phyloP scores from a whole-genome alignment of 305 asterid species.

The Andrographis paniculata region DNA sequence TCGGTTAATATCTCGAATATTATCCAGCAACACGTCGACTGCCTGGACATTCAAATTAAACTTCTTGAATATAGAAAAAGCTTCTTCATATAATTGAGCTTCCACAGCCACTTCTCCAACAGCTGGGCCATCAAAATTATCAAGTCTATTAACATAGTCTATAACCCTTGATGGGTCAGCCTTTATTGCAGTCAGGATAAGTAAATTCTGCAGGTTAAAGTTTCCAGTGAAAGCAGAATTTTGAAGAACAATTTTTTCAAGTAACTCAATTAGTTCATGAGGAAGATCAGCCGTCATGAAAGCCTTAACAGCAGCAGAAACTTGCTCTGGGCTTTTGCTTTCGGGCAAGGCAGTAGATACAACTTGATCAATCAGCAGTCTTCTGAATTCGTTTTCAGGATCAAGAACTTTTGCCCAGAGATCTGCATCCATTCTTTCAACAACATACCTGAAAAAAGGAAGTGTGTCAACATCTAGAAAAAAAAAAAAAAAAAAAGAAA shows the following conservation, averaged over 20 bases:
- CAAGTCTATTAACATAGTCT: constrained; percentile 95
- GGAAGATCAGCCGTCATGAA: constrained; percentile 99
- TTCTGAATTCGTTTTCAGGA: constrained; percentile 95
- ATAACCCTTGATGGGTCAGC: constrained; percentile 98
- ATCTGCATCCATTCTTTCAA: constrained; percentile 97
- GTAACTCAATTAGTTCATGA: constrained; percentile 94
- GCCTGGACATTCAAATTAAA: constrained; percentile 99
- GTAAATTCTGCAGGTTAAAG: constrained; percentile 91
- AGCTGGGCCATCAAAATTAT: constrained; percentile 98
- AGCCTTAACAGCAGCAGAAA: constrained; percentile 99
- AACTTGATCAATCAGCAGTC: constrained; percentile 98
- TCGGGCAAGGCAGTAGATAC: constrained; percentile 99
- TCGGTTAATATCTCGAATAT: constrained; percentile 83
- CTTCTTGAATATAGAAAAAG: constrained; percentile 90
- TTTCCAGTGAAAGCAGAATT: constrained; percentile 98
- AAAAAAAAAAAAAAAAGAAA: constrained; percentile 2
- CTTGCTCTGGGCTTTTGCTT: constrained; percentile 99
- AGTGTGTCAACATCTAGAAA: constrained; percentile 8
- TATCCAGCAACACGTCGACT: constrained; percentile 79
- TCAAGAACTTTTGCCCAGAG: constrained; percentile 94
- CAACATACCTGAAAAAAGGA: constrained; percentile 66
- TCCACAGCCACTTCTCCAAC: constrained; percentile 99
- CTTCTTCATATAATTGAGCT: constrained; percentile 92
- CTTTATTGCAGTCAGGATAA: constrained; percentile 89
- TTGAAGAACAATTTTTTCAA: constrained; percentile 97